Conservation (phyloP, 495 filamentous ascomycete genomes). For the Hypoxylon lienhwacheense region DNA sequence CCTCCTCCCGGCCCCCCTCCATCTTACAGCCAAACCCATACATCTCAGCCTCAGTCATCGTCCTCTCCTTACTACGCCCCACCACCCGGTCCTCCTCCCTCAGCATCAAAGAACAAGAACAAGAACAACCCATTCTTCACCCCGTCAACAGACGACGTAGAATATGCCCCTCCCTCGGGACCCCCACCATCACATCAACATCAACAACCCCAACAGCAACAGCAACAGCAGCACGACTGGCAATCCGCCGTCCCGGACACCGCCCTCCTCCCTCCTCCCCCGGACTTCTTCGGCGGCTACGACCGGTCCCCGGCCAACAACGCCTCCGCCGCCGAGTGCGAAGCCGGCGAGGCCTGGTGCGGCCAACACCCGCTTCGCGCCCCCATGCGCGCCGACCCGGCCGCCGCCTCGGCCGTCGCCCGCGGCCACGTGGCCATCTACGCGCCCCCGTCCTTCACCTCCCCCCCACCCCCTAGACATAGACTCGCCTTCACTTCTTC, state of each 20-base stretch:
- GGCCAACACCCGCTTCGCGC: slow-evolving; percentile 60
- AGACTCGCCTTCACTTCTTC: too few species aligned
- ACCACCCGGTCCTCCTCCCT: slow-evolving; percentile 42
- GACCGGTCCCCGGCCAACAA: slow-evolving; percentile 72
- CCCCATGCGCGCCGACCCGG: slow-evolving; percentile 56
- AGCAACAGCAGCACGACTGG: slow-evolving; percentile 71
- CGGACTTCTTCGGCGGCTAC: slow-evolving; percentile 62
- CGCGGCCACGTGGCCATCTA: slow-evolving; percentile 43
- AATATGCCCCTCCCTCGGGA: slow-evolving; percentile 36
- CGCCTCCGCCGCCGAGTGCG: slow-evolving; percentile 67
- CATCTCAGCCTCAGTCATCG: too few species aligned
- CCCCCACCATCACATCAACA: slow-evolving; percentile 37
- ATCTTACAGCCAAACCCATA: slow-evolving; percentile 21
- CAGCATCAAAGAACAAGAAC: slow-evolving; percentile 27
- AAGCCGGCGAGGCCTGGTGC: slow-evolving; percentile 75
- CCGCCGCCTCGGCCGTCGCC: slow-evolving; percentile 25
- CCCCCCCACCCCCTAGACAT: too few species aligned
- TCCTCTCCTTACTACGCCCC: slow-evolving; percentile 22
- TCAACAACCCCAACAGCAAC: slow-evolving; percentile 7
- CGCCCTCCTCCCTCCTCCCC: slow-evolving; percentile 79
- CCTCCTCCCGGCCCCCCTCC: slow-evolving; percentile 46
- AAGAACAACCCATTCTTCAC: slow-evolving; percentile 27
- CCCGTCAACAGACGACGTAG: slow-evolving; percentile 11
- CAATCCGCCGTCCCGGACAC: slow-evolving; percentile 75
- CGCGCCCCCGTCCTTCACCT: slow-evolving; percentile 35